phyloP scores from a whole-genome alignment of 257 asterid species.

The Solanum pimpinellifolium region DNA sequence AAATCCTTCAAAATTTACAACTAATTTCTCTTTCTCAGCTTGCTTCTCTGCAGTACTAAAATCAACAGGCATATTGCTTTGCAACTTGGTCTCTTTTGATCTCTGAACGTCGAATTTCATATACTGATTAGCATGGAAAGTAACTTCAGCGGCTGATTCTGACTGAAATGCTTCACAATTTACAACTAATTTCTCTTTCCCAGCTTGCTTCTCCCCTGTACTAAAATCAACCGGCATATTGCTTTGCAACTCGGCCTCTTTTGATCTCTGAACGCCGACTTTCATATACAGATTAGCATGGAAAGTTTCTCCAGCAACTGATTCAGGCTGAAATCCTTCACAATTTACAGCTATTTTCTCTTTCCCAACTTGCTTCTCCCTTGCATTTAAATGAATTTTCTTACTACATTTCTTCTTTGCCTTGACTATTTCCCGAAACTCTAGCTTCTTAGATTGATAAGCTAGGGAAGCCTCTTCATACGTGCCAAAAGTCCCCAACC shows the following conservation, averaged over 20 bases:
- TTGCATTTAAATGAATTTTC: background rate
- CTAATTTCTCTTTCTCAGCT: background rate
- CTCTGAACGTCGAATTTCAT: background rate
- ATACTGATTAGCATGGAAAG: background rate
- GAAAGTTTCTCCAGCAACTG: background rate
- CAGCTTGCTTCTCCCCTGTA: background rate
- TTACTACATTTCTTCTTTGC: background rate
- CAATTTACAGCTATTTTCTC: background rate
- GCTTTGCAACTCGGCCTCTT: background rate
- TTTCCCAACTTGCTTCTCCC: background rate
- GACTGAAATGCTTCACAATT: background rate
- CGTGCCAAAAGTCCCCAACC: background rate
- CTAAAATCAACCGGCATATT: background rate
- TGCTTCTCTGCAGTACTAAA: background rate
- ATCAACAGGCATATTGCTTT: background rate
- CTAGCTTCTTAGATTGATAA: background rate
- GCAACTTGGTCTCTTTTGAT: background rate
- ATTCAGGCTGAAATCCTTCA: background rate
- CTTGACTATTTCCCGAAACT: background rate
- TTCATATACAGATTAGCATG: background rate
- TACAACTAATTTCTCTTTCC: background rate
- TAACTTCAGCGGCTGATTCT: background rate
- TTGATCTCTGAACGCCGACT: background rate
- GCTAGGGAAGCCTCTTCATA: background rate
- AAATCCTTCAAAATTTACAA: background rate